Evolutionary conservation across 106 monocot genomes (phyloP), one percentile per base, ranked within the genome.

Genomic region (Dioscorea dumetorum): DNA sequence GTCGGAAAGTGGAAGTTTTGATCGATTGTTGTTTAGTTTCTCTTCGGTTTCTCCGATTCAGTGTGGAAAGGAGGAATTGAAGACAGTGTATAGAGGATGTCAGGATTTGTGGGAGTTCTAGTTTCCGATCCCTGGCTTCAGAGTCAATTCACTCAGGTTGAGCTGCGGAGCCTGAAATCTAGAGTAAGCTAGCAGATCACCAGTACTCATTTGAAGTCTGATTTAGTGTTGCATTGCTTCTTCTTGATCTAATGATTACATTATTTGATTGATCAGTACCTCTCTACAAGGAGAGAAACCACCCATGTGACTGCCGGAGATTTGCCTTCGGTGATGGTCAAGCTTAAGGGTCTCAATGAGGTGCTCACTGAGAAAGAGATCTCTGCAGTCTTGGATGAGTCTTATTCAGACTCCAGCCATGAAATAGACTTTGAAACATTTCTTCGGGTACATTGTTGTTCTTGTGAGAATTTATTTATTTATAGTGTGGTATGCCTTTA

Each of bases 341-440:
- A 83, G 63, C 70, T 90, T 4, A 94, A 91, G 70, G 76, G 64
- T n/a, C 70, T 91, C 15, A 79, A 56, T 49, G 81, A 79, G 41
- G 75, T 78, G 23, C 67, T 97, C 49, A 74, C 77, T 1, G 81
- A 82, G 58, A 78, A 86, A 49, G 95, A 97, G 69, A 83, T 88
- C 23, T 48, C 71, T 11, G 35, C 52, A 1, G 71, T 86, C 67
- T 64, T 97, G 14, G 49, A 65, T 23, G 91, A 97, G 70, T 61
- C 86, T 0, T 77, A 84, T 71, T 48, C 78, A 4, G 86, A 89
- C 52, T 67, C 68, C 24, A 70, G 53, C 65, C 73, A 78, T 2
- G 80, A 91, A 23, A 74, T 97, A 51, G 88, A 97, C 23, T 97
- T 97, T 24, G 95, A 97, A 71, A 28, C 79, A 17, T 91, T 97